A percentile compares a stretch with the other conserved stretches of the same genome.
phyloP scores from a whole-genome alignment of 176 grass and related monocot species.

The Saccharum officinarum region DNA sequence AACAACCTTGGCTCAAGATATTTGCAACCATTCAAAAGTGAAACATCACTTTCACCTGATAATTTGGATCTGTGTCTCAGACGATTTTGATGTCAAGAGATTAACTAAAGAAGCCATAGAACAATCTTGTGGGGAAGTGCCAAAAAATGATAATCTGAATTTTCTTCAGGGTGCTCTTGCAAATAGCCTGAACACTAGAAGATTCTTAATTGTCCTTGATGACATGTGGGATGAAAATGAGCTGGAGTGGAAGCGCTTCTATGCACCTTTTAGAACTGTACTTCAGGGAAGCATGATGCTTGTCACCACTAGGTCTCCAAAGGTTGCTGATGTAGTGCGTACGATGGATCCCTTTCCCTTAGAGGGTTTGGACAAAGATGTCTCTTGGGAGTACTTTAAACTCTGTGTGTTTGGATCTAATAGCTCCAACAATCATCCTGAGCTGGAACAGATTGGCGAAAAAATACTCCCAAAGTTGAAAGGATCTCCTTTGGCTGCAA shows the following conservation, averaged over 20 bases:
- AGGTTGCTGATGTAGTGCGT: not conserved
- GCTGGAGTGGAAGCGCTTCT: not conserved
- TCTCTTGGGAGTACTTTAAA: constrained; percentile 24
- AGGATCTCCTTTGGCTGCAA: constrained; percentile 36
- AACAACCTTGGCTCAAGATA: constrained; percentile 20
- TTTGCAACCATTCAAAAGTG: constrained; percentile 18
- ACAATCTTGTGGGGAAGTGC: not conserved
- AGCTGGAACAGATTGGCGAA: constrained; percentile 20
- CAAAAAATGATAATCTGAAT: constrained; percentile 14
- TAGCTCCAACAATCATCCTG: not conserved
- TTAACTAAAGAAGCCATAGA: not conserved
- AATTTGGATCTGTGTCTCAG: constrained; percentile 49
- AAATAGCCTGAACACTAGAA: not conserved
- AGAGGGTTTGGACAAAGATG: not conserved
- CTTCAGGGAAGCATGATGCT: constrained; percentile 31
- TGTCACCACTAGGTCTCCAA: constrained; percentile 28
- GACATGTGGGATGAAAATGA: constrained; percentile 24
- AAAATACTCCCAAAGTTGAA: constrained; percentile 27
- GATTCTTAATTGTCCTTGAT: constrained; percentile 44
- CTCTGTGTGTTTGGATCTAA: constrained; percentile 4
- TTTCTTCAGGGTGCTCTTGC: constrained; percentile 9
- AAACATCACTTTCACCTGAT: constrained; percentile 7
- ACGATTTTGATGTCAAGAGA: constrained; percentile 30
- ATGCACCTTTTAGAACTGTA: not conserved
- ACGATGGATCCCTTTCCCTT: not conserved